phyloP scores from a whole-genome alignment of 2,329 filamentous ascomycete genomes.

The Alternaria atra region DNA sequence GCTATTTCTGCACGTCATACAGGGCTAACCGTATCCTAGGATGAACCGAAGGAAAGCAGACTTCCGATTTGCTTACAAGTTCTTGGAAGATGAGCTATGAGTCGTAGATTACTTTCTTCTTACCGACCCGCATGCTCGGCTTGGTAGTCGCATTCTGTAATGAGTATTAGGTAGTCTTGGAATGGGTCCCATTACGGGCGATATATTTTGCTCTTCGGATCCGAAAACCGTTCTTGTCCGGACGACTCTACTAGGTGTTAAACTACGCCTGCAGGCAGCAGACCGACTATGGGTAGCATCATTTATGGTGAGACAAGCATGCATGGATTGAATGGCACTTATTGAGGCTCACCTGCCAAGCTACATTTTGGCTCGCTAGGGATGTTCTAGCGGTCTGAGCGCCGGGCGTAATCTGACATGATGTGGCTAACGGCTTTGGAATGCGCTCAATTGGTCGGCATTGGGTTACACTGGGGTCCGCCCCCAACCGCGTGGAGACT shows the following conservation, averaged over 20 bases:
- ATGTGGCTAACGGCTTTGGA: conserved; percentile 23
- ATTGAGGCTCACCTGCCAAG: conserved; percentile 25
- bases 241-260: conserved; percentile 12
- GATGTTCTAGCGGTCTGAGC: conserved; percentile 17
- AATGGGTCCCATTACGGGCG: conserved; percentile 32
- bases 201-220: conserved; percentile 31
- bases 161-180: conserved; percentile 47
- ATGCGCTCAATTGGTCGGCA: conserved; percentile 21
- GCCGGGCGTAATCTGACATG: conserved; percentile 40
- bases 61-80: conserved; percentile 98
- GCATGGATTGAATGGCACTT: conserved; percentile 17
- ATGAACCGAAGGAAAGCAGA: conserved; percentile 98
- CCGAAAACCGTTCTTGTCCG: conserved; percentile 2
- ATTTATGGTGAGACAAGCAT: conserved; percentile 26
- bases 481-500: conserved; percentile 21
- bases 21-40: conserved; percentile 63
- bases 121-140: conserved; percentile 11
- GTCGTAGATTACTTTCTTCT: conserved; percentile 7
- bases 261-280: conserved; percentile 1
- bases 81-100: conserved; percentile 89
- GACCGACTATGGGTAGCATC: conserved; percentile 10
- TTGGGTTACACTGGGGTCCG: conserved; percentile 10
- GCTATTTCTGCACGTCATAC: conserved; percentile 20
- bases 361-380: conserved; percentile 10
- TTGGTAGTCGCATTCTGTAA: conserved; percentile 39